Conservation (phyloP, 257 asterid genomes). For the Plantago elongata region DNA sequence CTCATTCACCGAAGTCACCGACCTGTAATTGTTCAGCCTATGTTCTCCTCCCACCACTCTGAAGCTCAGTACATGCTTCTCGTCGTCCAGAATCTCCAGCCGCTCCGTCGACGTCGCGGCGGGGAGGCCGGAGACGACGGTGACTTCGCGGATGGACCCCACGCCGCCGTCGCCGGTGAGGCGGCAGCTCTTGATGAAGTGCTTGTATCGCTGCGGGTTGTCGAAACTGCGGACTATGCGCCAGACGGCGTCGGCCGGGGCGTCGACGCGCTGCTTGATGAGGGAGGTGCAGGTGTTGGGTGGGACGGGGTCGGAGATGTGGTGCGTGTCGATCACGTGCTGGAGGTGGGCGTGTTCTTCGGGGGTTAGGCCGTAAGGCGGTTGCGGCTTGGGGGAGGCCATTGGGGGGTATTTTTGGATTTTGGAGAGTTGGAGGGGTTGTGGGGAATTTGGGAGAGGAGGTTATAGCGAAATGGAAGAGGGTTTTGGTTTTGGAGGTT, state of each 20-base stretch:
- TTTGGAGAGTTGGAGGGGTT: too few species aligned
- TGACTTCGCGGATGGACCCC: slow-evolving; percentile 47
- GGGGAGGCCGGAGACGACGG: slow-evolving; percentile 49
- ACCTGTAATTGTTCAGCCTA: slow-evolving; percentile 39
- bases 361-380: slow-evolving; percentile 40
- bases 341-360: neutral
- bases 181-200: slow-evolving; percentile 22
- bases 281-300: slow-evolving; percentile 24
- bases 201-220: slow-evolving; percentile 28
- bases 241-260: slow-evolving; percentile 24
- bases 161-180: slow-evolving; percentile 45
- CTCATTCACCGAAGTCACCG: slow-evolving; percentile 50
- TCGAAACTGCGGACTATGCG: slow-evolving; percentile 21
- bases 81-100: slow-evolving; percentile 46
- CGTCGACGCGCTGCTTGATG: slow-evolving; percentile 25
- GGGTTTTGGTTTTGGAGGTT: too few species aligned
- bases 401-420: too few species aligned
- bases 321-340: slow-evolving; percentile 3
- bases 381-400: neutral
- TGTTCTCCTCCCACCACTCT: slow-evolving; percentile 55
- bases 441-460: too few species aligned
- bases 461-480: too few species aligned
- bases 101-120: slow-evolving; percentile 52
- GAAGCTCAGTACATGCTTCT: slow-evolving; percentile 38
- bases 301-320: slow-evolving; percentile 8